Evolutionary conservation across 1,284 basidiomycete genomes (phyloP), one percentile per base, ranked within the genome.

Genomic region (Ustilago sp.): DNA sequence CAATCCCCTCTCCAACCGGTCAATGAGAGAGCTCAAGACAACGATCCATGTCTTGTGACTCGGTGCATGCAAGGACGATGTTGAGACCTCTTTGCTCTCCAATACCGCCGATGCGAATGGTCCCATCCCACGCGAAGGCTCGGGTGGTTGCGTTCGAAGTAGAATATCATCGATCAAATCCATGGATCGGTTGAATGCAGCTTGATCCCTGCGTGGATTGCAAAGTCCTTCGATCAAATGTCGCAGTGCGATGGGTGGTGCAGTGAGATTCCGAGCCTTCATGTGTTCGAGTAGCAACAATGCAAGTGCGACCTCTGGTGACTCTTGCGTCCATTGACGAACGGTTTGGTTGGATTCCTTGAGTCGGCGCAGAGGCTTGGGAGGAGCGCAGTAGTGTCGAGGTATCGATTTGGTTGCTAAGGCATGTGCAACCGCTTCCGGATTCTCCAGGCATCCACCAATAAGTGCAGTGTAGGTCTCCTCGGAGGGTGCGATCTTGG

Each of bases 381-480:
- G 68, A 3, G 35, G 48, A 11, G 1, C 34, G 43, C 38, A 32
- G 48, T 66, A 78, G 15, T 59, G 67, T 9, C 41, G 28, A 2
- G 78, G 65, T 1, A 78, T 8, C 0, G 43, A 19, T 15, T 61
- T 61, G 9, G 36, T 38, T 3, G 52, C 41, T 7, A 71, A 57
- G 4, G 69, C 68, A 31, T 76, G 57, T 1, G 58, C 68, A 12
- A 80, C 72, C 0, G 64, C 67, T 8, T 64, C 62, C 13, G 67
- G 57, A 45, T 74, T 58, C 32, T 72, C 59, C 19, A 80, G n/a
- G 13, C 74, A 63, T 5, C 72, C 71, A 36, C 59, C 63, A 15
- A 80, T 78, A 6, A 83, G 50, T 9, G 73, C 75, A 8, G 67
- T 77, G 61, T 82, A 83, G 2, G 82, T 82, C 41, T 82, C 57